Conservation (phyloP, 108 stramenopile genomes). For the Hondaea fermentalgiana region DNA sequence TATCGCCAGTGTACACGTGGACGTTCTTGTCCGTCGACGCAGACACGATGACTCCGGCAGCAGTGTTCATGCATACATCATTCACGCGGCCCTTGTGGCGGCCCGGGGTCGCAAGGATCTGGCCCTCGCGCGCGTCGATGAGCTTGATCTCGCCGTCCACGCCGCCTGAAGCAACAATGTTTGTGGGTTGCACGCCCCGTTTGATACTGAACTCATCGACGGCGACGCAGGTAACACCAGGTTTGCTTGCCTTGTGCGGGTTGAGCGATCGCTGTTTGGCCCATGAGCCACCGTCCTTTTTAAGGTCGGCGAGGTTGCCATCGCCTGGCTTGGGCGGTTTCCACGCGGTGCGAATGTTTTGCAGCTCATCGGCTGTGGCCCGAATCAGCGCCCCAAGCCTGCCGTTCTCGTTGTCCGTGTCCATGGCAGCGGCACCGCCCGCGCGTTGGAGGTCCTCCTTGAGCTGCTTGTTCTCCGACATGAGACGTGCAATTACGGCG, state of each 20-base stretch:
- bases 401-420: not conserved
- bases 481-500: slow-evolving; percentile 78
- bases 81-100: slow-evolving; percentile 11
- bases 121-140: slow-evolving; percentile 45
- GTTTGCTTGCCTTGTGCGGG: slow-evolving; percentile 53
- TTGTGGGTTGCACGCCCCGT: not conserved
- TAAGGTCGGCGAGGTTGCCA: not conserved
- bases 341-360: not conserved
- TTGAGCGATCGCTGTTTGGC: slow-evolving; percentile 21
- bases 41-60: slow-evolving; percentile 9
- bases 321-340: slow-evolving; percentile 20
- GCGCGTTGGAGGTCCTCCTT: slow-evolving; percentile 41
- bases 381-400: not conserved
- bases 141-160: slow-evolving; percentile 61
- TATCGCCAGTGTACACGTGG: not conserved
- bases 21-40: not conserved
- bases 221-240: slow-evolving; percentile 39
- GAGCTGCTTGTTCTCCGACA: slow-evolving; percentile 73
- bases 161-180: slow-evolving; percentile 55
- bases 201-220: not conserved
- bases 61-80: slow-evolving; percentile 24
- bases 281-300: slow-evolving; percentile 4
- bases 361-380: not conserved
- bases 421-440: not conserved
- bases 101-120: slow-evolving; percentile 41